phyloP scores from a whole-genome alignment of 352 stramenopile species.

The Phytophthora palmivora region DNA sequence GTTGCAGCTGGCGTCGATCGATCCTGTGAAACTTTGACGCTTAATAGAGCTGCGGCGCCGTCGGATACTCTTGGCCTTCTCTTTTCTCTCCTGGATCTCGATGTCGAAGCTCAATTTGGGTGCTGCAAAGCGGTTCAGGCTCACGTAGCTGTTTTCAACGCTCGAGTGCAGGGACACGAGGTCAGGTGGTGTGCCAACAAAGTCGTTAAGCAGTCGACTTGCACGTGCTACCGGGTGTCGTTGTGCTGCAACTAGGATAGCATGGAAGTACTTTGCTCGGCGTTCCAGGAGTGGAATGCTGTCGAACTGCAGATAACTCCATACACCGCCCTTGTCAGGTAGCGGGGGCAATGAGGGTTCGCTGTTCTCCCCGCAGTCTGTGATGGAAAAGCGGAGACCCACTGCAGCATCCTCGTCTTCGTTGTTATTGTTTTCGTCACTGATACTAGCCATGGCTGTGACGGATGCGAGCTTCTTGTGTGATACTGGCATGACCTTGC shows the following conservation, averaged over 20 bases:
- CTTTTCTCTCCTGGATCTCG: conserved; percentile 77
- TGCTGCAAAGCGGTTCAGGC: conserved; percentile 76
- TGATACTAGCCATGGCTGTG: conserved; percentile 40
- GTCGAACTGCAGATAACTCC: conserved; percentile 77
- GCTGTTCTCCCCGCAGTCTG: conserved; percentile 22
- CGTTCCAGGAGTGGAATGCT: conserved; percentile 65
- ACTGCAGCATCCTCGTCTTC: conserved; percentile 22
- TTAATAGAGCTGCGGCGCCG: conserved; percentile 56
- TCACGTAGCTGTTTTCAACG: conserved; percentile 80
- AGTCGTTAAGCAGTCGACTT: conserved; percentile 73
- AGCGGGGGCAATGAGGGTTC: conserved; percentile 54
- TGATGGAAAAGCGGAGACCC: conserved; percentile 29
- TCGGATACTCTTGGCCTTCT: conserved; percentile 74
- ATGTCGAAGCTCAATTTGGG: conserved; percentile 72
- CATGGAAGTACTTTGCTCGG: conserved; percentile 71
- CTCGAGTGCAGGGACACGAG: conserved; percentile 59
- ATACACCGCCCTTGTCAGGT: conserved; percentile 74
- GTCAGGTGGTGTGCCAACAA: conserved; percentile 71
- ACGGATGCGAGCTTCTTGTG: conserved; percentile 33
- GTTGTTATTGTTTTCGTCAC: conserved; percentile 33
- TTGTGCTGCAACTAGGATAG: conserved; percentile 68
- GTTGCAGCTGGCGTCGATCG: conserved; percentile 27
- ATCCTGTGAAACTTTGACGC: conserved; percentile 45
- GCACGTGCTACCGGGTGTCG: conserved; percentile 47
- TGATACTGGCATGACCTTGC: conserved; percentile 59